Base-by-base conservation (phyloP, 441 rosid genomes). In the Pelargonium cotyledonis region DNA sequence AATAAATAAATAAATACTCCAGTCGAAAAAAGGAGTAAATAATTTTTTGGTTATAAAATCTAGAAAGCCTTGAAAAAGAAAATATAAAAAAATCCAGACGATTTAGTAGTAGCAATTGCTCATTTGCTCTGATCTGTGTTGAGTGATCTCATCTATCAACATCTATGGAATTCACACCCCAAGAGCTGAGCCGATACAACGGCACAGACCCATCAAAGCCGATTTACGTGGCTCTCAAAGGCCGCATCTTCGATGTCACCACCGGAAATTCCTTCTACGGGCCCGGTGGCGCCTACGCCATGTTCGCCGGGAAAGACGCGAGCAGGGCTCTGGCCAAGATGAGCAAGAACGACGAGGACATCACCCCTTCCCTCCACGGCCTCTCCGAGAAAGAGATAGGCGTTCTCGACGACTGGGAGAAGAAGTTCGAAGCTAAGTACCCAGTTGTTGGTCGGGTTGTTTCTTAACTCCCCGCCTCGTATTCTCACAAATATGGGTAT, bases 281-380 rank as follows among this genome's bases (percentile, higher is more conserved):
- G 0, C 79, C 82, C 0, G 91, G 89, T 6, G 96, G 97, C 31
- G 76, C 85, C 14, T 89, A 91, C 79, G 80, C 80, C 46, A 75
- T 88, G 76, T 89, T 91, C 77, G 85, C 95, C 0, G 95, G 95
- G 60, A 91, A 85, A 69, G 97, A 93, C 71, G 88, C 95, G 10
- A 89, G 89, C 83, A 80, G 95, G 73, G 96, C 95, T 14, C 73
- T 91, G 16, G 97, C 89, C 40, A 93, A 93, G 84, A 91, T 89
- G 95, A 93, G 95, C 85, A 93, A 91, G 86, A 86, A 84, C 72
- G 88, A 85, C 2, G 95, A 88, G 70, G 97, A 89, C 60, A 78
- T 93, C 9, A 51, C 79, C 69, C 75, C 90, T 67, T 82, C 88
- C 26, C 74, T 90, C 23, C 85, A 88, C 1, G 92, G 85, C 44